Evolutionary conservation across 2,329 filamentous ascomycete species (phyloP).

Genomic region (Verticillium nonalfalfae): DNA sequence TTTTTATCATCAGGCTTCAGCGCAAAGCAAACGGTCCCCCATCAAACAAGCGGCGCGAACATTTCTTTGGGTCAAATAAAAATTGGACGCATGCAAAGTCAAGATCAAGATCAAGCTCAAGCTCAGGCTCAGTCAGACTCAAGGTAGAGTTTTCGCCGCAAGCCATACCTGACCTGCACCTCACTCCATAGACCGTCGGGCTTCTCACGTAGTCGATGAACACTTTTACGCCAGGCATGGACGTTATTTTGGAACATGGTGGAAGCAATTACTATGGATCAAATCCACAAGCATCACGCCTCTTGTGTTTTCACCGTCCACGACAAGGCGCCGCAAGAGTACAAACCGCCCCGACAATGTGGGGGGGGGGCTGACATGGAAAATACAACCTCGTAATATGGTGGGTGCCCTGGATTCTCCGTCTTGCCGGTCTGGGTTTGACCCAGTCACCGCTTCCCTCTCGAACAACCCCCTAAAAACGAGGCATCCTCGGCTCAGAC

Average conservation of each 20-base stretch:
- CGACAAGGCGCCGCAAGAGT: background rate
- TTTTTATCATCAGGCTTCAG: background rate
- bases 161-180: background rate
- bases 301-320: background rate
- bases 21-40: background rate
- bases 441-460: background rate
- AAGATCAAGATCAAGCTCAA: background rate
- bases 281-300: background rate
- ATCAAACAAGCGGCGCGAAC: background rate
- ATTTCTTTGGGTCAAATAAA: too few relatives aligned
- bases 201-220: too few relatives aligned
- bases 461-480: background rate
- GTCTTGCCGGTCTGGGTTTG: background rate
- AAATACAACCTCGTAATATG: background rate
- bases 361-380: background rate
- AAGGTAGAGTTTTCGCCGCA: too few relatives aligned
- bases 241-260: too few relatives aligned
- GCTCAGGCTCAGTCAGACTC: background rate
- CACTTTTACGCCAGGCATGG: background rate
- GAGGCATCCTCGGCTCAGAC: background rate
- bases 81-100: background rate
- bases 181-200: background rate
- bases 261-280: too few relatives aligned
- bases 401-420: background rate
- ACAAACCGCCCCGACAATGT: background rate